Conservation (phyloP, 495 filamentous ascomycete species). For the Astrothelium macrocarpum region DNA sequence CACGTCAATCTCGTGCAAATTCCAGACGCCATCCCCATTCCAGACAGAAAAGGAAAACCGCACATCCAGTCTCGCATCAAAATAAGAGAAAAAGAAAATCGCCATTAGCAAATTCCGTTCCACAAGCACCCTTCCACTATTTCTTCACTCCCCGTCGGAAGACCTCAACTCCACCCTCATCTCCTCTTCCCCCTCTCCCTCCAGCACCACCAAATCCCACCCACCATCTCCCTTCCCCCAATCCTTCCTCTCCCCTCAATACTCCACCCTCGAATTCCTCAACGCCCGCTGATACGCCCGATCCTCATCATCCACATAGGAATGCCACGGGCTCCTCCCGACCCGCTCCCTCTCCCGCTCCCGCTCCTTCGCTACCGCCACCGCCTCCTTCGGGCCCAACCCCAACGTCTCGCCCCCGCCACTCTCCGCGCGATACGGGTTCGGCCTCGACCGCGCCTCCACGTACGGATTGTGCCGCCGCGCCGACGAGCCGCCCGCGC, state of each 20-base stretch:
- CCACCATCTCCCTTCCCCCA: not conserved
- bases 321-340: not conserved
- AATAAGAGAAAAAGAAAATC: too few relatives aligned
- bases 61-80: not conserved
- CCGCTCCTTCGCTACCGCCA: not conserved
- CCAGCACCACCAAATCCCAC: not conserved
- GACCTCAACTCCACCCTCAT: not conserved
- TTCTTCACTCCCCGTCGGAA: too few relatives aligned
- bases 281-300: conserved; percentile 3
- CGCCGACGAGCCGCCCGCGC: not conserved
- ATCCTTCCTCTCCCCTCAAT: not conserved
- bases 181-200: not conserved
- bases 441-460: not conserved
- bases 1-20: not conserved
- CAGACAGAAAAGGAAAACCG: not conserved
- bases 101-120: too few relatives aligned
- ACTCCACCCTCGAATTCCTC: conserved; percentile 5
- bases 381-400: not conserved
- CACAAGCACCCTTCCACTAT: not conserved
- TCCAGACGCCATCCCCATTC: not conserved
- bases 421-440: not conserved
- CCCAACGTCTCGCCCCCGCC: not conserved
- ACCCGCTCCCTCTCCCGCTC: not conserved
- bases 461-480: not conserved
- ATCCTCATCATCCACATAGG: conserved; percentile 6